phyloP scores from a whole-genome alignment of 1,139 yeast species.

The Suhomyces chickasaworum region DNA sequence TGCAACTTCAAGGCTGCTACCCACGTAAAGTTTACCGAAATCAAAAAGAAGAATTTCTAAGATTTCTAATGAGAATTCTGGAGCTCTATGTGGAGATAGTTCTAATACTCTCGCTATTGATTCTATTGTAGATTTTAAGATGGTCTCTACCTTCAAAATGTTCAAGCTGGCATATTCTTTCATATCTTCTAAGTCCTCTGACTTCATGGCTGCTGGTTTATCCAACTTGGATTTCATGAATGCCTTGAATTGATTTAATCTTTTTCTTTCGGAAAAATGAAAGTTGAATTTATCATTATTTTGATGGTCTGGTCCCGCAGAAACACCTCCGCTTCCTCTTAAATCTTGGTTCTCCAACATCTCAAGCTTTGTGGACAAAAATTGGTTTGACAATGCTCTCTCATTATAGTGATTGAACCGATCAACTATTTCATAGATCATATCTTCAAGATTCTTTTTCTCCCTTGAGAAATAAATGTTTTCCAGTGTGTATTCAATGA shows the following conservation, averaged over 20 bases:
- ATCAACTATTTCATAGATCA: slow-evolving; percentile 53
- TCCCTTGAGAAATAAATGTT: slow-evolving; percentile 73
- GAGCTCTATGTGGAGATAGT: slow-evolving; percentile 62
- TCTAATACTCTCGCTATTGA: slow-evolving; percentile 79
- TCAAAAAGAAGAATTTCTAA: slow-evolving; percentile 69
- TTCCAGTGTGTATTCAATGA: slow-evolving; percentile 69
- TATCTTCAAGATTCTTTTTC: slow-evolving; percentile 66
- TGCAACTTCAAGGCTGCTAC: slow-evolving; percentile 73
- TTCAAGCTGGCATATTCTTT: slow-evolving; percentile 37
- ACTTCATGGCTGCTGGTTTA: not conserved
- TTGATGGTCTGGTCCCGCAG: slow-evolving; percentile 16
- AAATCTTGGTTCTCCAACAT: slow-evolving; percentile 31
- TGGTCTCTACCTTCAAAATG: slow-evolving; percentile 56
- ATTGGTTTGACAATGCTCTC: slow-evolving; percentile 48
- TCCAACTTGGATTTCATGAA: slow-evolving; percentile 41
- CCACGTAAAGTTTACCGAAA: slow-evolving; percentile 73
- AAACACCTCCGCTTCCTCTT: slow-evolving; percentile 16
- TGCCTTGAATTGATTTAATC: slow-evolving; percentile 43
- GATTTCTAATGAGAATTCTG: slow-evolving; percentile 65
- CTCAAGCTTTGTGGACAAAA: slow-evolving; percentile 46
- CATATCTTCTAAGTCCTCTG: slow-evolving; percentile 23
- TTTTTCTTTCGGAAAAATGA: slow-evolving; percentile 43
- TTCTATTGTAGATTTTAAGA: slow-evolving; percentile 75
- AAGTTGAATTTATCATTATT: slow-evolving; percentile 33
- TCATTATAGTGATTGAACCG: slow-evolving; percentile 56